Percentiles rank a stretch among this genome's conserved stretches.
phyloP scores from a whole-genome alignment of 139 green algal species.

The Volvox africanus region DNA sequence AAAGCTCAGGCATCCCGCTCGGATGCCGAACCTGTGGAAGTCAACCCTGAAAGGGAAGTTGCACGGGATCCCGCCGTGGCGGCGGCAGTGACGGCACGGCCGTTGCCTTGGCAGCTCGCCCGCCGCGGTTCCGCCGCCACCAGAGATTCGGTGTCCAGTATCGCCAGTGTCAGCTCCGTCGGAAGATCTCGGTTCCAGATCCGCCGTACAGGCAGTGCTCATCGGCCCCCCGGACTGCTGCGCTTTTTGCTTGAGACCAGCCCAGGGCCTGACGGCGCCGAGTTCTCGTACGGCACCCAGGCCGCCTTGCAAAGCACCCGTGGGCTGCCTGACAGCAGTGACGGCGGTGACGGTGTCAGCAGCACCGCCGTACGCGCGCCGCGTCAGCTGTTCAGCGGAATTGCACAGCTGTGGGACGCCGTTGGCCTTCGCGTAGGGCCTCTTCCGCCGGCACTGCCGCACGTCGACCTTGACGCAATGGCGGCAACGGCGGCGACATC shows the following conservation, averaged over 20 bases:
- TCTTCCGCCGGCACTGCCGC: background rate
- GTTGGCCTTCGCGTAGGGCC: background rate
- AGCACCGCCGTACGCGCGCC: background rate
- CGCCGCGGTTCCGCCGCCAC: too few species aligned
- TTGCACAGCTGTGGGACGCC: conserved; percentile 7
- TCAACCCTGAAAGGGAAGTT: too few species aligned
- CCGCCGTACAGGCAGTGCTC: background rate
- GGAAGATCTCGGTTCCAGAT: background rate
- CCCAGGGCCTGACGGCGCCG: background rate
- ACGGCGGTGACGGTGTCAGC: background rate
- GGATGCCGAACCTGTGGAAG: too few species aligned
- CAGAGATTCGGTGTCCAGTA: background rate
- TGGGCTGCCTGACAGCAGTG: background rate
- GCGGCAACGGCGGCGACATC: background rate
- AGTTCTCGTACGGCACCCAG: background rate
- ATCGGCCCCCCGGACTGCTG: background rate
- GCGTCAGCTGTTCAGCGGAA: background rate
- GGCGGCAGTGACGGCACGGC: background rate
- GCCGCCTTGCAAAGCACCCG: background rate
- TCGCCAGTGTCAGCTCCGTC: too few species aligned
- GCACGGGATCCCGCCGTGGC: too few species aligned
- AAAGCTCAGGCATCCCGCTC: too few species aligned
- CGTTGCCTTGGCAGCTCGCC: background rate
- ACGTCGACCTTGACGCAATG: background rate
- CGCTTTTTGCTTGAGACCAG: background rate